A percentile compares a stretch with the other conserved stretches of the same genome.
phyloP scores from a whole-genome alignment of 306 rosid genomes.

The Acmispon strigosus region DNA sequence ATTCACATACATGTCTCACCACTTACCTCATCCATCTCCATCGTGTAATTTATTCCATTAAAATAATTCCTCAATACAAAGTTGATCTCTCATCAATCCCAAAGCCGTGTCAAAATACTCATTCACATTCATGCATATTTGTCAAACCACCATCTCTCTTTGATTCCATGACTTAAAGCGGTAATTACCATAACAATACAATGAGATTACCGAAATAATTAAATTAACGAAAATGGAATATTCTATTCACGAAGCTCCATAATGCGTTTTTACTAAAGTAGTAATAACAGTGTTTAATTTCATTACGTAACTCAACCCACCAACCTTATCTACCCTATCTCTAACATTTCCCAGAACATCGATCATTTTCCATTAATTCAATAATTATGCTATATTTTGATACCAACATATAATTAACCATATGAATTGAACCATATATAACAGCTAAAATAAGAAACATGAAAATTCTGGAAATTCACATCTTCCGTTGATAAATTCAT shows the following conservation, averaged over 20 bases:
- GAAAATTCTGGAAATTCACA: background rate
- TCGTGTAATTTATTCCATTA: background rate
- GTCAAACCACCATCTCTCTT: slow-evolving; percentile 3
- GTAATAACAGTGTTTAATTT: slow-evolving; percentile 6
- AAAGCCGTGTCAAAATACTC: slow-evolving; percentile 9
- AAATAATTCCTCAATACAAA: background rate
- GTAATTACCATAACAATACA: background rate
- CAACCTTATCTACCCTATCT: slow-evolving; percentile 30
- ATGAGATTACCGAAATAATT: too few species aligned
- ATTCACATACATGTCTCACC: background rate
- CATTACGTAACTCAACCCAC: slow-evolving; percentile 29
- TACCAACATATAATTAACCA: too few species aligned
- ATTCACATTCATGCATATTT: slow-evolving; percentile 12
- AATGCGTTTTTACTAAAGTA: background rate
- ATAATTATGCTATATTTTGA: too few species aligned
- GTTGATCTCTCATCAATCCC: slow-evolving; percentile 23
- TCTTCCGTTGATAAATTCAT: background rate
- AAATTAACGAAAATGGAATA: background rate
- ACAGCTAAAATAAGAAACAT: background rate
- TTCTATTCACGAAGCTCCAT: background rate
- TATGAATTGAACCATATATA: too few species aligned
- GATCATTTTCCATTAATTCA: background rate
- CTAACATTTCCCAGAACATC: background rate
- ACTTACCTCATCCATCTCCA: background rate
- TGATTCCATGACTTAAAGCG: background rate